phyloP scores from a whole-genome alignment of 2,329 filamentous ascomycete species.

The Calonectria ilicicola region DNA sequence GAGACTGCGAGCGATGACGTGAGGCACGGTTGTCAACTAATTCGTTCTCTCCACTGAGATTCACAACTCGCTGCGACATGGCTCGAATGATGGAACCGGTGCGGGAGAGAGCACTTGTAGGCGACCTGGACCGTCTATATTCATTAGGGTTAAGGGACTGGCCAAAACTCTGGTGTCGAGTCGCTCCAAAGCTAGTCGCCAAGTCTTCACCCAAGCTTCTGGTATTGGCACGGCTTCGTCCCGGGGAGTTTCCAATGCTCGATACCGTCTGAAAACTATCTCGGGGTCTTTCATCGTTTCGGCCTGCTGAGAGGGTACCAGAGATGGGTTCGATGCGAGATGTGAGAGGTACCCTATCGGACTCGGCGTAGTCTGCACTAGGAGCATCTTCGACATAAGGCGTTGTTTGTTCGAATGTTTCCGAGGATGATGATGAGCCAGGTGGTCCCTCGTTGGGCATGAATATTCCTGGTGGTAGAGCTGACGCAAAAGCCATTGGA shows the following conservation, averaged over 20 bases:
- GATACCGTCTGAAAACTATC: constrained; percentile 70
- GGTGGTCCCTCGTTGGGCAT: constrained; percentile 35
- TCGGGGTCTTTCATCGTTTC: constrained; percentile 55
- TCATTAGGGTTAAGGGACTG: constrained; percentile 65
- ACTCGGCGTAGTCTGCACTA: constrained; percentile 60
- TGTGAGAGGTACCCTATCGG: constrained; percentile 70
- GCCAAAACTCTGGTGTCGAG: constrained; percentile 68
- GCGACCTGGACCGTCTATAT: constrained; percentile 69
- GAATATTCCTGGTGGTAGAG: constrained; percentile 65
- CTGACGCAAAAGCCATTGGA: constrained; percentile 63
- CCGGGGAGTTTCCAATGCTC: constrained; percentile 67
- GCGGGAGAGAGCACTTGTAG: constrained; percentile 74
- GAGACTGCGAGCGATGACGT: constrained; percentile 69
- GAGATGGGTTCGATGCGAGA: constrained; percentile 67
- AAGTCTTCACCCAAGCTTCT: constrained; percentile 63
- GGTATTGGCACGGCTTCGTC: constrained; percentile 64
- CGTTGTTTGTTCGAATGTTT: constrained; percentile 47
- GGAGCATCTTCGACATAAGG: constrained; percentile 50
- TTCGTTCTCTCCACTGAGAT: constrained; percentile 93
- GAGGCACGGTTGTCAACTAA: constrained; percentile 79
- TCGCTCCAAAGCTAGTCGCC: constrained; percentile 67
- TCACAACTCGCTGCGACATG: constrained; percentile 98
- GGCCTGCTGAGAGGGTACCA: constrained; percentile 57
- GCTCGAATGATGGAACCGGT: constrained; percentile 82
- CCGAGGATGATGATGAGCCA: constrained; percentile 37